Evolutionary conservation across 768 basidiomycete genomes (phyloP).

Genomic region (Infundibulicybe gibba): DNA sequence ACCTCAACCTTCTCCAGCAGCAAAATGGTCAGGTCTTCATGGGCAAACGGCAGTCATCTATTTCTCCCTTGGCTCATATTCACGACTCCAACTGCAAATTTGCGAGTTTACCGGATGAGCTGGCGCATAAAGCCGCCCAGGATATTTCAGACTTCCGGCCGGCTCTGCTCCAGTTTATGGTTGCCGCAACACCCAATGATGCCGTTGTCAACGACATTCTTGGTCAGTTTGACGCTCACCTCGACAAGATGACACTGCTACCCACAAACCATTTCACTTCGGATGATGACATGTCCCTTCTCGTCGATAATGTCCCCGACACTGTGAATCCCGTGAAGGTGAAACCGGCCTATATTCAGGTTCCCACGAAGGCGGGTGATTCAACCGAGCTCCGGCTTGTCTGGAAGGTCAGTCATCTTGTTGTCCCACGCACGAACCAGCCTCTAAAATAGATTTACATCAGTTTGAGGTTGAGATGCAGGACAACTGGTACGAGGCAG

Average conservation of each 20-base stretch:
- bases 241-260: constrained; percentile 44
- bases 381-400: constrained; percentile 66
- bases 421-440: neutral
- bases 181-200: constrained; percentile 59
- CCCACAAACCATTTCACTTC: constrained; percentile 44
- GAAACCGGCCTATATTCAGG: constrained; percentile 76
- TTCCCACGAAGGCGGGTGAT: constrained; percentile 61
- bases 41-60: constrained; percentile 14
- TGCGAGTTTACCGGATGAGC: constrained; percentile 34
- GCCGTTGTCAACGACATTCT: constrained; percentile 46
- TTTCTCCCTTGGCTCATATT: constrained; percentile 39
- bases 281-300: constrained; percentile 33
- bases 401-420: constrained; percentile 61
- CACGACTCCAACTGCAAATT: constrained; percentile 56
- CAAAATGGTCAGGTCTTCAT: constrained; percentile 32
- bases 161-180: constrained; percentile 77
- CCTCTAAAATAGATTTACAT: neutral
- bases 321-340: constrained; percentile 80
- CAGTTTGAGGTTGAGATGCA: constrained; percentile 91
- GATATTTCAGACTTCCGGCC: constrained; percentile 41
- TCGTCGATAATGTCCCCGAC: constrained; percentile 65
- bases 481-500: constrained; percentile 95
- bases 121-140: constrained; percentile 20
- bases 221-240: constrained; percentile 44
- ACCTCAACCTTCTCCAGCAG: constrained; percentile 17